phyloP scores from a whole-genome alignment of 208 protist species.

The Leishmania martiniquensis region DNA sequence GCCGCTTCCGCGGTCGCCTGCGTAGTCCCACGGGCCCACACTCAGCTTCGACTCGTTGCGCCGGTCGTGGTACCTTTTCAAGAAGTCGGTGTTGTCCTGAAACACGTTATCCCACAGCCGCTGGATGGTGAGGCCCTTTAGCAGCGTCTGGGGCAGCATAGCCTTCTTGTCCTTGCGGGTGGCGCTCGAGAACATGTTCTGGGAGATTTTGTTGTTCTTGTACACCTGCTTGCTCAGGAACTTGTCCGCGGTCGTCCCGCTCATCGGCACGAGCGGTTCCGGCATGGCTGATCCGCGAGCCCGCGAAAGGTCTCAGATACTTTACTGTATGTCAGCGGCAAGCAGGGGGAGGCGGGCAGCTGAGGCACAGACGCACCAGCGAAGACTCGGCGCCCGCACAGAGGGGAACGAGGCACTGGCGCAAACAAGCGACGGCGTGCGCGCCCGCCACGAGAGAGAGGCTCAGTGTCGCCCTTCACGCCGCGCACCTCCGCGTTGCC shows the following conservation, averaged over 20 bases:
- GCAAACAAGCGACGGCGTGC: not conserved
- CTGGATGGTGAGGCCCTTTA: conserved; percentile 78
- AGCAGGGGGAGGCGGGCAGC: not conserved
- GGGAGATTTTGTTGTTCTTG: conserved; percentile 43
- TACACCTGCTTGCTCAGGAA: conserved; percentile 69
- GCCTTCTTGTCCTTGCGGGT: conserved; percentile 72
- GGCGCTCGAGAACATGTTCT: conserved; percentile 74
- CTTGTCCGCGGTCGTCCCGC: conserved; percentile 50
- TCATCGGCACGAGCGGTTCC: conserved; percentile 43
- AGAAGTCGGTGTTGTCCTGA: conserved; percentile 64
- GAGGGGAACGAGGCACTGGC: not conserved
- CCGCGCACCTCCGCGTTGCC: not conserved
- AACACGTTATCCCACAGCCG: conserved; percentile 77
- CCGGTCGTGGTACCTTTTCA: conserved; percentile 71
- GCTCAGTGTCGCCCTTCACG: not conserved
- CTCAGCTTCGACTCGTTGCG: conserved; percentile 70
- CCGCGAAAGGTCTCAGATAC: not conserved
- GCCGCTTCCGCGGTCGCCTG: conserved; percentile 71
- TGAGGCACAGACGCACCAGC: not conserved
- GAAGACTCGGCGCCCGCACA: not conserved
- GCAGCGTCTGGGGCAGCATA: conserved; percentile 53
- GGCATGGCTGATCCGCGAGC: conserved; percentile 26
- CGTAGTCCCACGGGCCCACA: conserved; percentile 70
- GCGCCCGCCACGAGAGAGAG: not conserved
- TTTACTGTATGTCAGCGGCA: not conserved